phyloP scores from a whole-genome alignment of 202 grass and related monocot genomes.

The Carex arenaria region DNA sequence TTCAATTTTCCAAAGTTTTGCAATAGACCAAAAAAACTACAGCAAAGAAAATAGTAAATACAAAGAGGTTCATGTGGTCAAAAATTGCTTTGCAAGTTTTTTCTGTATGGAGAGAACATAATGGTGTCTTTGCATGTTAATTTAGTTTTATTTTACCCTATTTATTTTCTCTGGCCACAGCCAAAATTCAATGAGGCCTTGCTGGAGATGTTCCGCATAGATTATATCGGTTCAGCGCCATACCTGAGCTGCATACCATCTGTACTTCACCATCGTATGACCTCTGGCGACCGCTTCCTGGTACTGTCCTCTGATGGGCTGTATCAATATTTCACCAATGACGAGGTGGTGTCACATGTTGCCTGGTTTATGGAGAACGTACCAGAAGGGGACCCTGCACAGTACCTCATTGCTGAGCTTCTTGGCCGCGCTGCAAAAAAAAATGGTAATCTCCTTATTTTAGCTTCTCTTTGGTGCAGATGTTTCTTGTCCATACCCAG shows the following conservation, averaged over 20 bases:
- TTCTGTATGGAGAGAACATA: background rate
- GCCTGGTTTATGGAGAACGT: constrained; percentile 90
- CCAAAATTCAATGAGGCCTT: constrained; percentile 67
- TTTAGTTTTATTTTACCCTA: constrained; percentile 5
- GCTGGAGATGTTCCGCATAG: constrained; percentile 73
- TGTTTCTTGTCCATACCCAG: background rate
- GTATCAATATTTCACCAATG: constrained; percentile 94
- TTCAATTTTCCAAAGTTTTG: background rate
- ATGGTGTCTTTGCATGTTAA: background rate
- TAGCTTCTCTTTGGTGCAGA: background rate
- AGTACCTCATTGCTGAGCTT: constrained; percentile 82
- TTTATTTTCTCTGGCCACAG: constrained; percentile 28
- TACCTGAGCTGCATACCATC: constrained; percentile 79
- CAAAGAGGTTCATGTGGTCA: background rate
- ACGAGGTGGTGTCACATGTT: constrained; percentile 83
- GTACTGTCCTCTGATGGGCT: constrained; percentile 83
- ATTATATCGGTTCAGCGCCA: constrained; percentile 58
- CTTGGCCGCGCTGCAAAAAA: constrained; percentile 84
- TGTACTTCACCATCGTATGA: constrained; percentile 69
- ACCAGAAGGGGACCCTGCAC: constrained; percentile 86
- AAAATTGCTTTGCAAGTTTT: background rate
- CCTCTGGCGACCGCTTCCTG: constrained; percentile 62
- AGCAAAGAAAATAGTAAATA: background rate
- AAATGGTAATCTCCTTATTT: constrained; percentile 52
- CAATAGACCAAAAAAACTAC: background rate